Conservation (phyloP, 805 yeast genomes). For the Huiozyma sinensis region DNA sequence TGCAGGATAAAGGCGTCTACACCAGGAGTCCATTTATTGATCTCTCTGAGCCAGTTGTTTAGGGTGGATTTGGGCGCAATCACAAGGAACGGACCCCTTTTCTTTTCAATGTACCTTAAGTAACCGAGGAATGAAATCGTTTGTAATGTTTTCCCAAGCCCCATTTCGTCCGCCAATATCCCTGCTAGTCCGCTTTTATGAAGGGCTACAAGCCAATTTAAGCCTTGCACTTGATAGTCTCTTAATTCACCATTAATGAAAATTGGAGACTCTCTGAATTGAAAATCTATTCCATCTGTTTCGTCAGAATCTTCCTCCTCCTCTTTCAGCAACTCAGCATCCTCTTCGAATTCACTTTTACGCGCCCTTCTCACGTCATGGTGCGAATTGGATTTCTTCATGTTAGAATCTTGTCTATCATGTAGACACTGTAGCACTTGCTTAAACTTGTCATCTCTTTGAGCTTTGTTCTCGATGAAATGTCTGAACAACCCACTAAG, state of each 20-base stretch:
- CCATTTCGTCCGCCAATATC: conserved; percentile 80
- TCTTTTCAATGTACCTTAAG: conserved; percentile 47
- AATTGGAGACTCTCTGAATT: conserved; percentile 77
- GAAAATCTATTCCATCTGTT: conserved; percentile 17
- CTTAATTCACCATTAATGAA: conserved; percentile 56
- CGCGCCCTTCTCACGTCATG: conserved; percentile 36
- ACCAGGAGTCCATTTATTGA: conserved; percentile 72
- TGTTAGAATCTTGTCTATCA: conserved; percentile 6
- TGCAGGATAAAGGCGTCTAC: conserved; percentile 58
- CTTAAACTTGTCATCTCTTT: conserved; percentile 46
- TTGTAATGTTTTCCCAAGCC: conserved; percentile 71
- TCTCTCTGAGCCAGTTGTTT: conserved; percentile 74
- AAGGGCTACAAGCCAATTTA: conserved; percentile 65
- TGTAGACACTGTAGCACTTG: conserved; percentile 37
- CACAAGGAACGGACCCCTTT: conserved; percentile 64
- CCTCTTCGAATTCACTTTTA: conserved; percentile 70
- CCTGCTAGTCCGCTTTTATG: conserved; percentile 63
- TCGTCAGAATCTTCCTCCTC: conserved; percentile 24
- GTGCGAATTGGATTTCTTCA: not conserved
- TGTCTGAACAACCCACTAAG: conserved; percentile 58
- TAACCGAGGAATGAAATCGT: conserved; percentile 70
- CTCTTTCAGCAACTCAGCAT: conserved; percentile 60
- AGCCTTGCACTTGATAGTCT: conserved; percentile 70
- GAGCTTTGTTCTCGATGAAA: conserved; percentile 55
- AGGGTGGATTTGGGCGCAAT: conserved; percentile 73